Evolutionary conservation across 257 asterid genomes (phyloP), one percentile per base, ranked within the genome.

Genomic region (Fraxinus anomala): DNA sequence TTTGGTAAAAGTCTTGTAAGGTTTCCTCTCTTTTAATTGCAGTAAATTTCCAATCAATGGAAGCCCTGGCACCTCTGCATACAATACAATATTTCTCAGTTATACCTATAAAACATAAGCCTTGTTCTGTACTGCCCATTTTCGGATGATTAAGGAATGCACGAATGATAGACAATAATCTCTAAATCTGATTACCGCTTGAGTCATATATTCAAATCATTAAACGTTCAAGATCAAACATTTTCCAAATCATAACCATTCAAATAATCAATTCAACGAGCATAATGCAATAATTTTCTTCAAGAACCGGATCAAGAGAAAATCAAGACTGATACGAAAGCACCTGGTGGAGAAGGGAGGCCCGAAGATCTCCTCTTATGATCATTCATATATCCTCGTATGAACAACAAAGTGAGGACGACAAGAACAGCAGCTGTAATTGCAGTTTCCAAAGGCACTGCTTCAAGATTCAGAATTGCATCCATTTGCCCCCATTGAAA

Each of bases 21-120:
- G 96, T 74, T 88, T 91, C 82, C 89, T 91, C 89, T 91, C 94
- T 70, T 87, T 91, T 80, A 91, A 23, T 83, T 91, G 94, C 59
- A 91, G 87, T 77, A 91, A 75, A 82, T 91, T 91, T 24, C 96
- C 96, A 1, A 91, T 73, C 83, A 88, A 84, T 2, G 94, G 96
- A 51, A 88, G 23, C 26, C 96, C 94, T 17, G 94, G 90, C 28
- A 91, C 82, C 82, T 24, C 96, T 91, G 88, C 91, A 86, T 47
- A 68, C 39, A 80, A 78, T 56, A 33, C 68, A 79, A 70, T 69
- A 73, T 66, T 74, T 39, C 69, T 34, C 63, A 79, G 30, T 69
- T 31, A 34, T 39, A 26, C 21, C 13, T 54, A 61, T 47, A 40
- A 68, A 1, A 6, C 31, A 21, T 16, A 10, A 2, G 54, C 54